phyloP scores from a whole-genome alignment of 169 alveolate species.

The Cryptosporidium sp. region DNA sequence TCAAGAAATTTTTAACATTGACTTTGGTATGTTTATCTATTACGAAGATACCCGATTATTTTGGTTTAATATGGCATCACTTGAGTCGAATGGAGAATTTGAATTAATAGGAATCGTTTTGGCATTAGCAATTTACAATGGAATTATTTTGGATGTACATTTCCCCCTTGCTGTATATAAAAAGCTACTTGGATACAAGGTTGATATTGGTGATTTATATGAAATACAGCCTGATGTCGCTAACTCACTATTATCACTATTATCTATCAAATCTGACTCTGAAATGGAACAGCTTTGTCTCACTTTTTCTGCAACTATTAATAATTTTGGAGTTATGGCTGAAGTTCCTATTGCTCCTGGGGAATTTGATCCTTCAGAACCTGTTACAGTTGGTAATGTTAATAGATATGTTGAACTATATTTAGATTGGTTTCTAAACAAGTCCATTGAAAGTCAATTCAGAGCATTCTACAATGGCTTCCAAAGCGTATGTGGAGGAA shows the following conservation, averaged over 20 bases:
- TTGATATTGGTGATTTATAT: slow-evolving; percentile 85
- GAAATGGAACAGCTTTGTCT: slow-evolving; percentile 73
- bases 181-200: slow-evolving; percentile 84
- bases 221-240: slow-evolving; percentile 87
- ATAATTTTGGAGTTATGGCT: slow-evolving; percentile 64
- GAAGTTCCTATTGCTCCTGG: slow-evolving; percentile 67
- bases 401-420: slow-evolving; percentile 84
- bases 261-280: slow-evolving; percentile 41
- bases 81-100: slow-evolving; percentile 84
- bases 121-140: slow-evolving; percentile 92
- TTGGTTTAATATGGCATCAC: slow-evolving; percentile 89
- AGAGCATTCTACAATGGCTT: slow-evolving; percentile 87
- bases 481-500: slow-evolving; percentile 83
- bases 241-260: slow-evolving; percentile 76
- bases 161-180: slow-evolving; percentile 90
- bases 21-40: slow-evolving; percentile 90
- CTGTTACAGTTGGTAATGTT: slow-evolving; percentile 84
- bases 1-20: slow-evolving; percentile 87
- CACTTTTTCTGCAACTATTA: slow-evolving; percentile 75
- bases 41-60: slow-evolving; percentile 83
- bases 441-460: slow-evolving; percentile 82
- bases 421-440: slow-evolving; percentile 85
- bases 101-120: slow-evolving; percentile 89
- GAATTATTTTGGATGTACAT: slow-evolving; percentile 86
- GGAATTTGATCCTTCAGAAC: slow-evolving; percentile 46